phyloP scores from a whole-genome alignment of 75 land plant genomes.

The Selaginella moellendorffii region DNA sequence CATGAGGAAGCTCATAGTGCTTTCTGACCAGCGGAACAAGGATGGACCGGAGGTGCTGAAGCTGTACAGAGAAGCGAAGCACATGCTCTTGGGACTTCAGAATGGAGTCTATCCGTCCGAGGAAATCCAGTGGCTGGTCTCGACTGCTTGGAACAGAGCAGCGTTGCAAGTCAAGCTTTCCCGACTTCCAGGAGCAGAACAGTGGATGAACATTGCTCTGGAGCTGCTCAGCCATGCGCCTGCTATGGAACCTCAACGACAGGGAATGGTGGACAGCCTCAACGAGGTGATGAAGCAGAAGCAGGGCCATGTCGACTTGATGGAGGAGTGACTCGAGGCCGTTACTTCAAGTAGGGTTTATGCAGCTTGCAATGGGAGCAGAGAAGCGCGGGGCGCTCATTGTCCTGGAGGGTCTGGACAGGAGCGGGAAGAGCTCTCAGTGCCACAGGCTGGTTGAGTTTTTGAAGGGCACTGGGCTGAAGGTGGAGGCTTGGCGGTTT shows the following conservation, averaged over 20 bases:
- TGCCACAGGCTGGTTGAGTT: slow-evolving; percentile 28
- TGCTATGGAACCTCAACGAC: too few relatives aligned
- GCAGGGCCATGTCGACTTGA: too few relatives aligned
- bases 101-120: slow-evolving; percentile 58
- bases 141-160: slow-evolving; percentile 80
- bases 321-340: too few relatives aligned
- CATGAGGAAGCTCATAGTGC: slow-evolving; percentile 41
- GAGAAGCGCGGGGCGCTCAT: too few relatives aligned
- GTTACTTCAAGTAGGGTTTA: too few relatives aligned
- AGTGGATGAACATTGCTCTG: too few relatives aligned
- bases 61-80: slow-evolving; percentile 59
- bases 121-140: slow-evolving; percentile 86
- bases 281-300: too few relatives aligned
- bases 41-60: slow-evolving; percentile 38
- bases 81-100: slow-evolving; percentile 55
- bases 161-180: slow-evolving; percentile 38
- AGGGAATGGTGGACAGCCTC: slow-evolving; percentile 24
- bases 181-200: slow-evolving; percentile 29
- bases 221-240: slow-evolving; percentile 47
- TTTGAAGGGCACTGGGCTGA: slow-evolving; percentile 33
- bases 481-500: slow-evolving; percentile 81
- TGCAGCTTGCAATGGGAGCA: too few relatives aligned
- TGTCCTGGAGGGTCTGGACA: too few relatives aligned
- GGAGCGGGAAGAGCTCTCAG: too few relatives aligned
- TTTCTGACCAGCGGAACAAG: slow-evolving; percentile 31